Base-by-base conservation (phyloP, 2,329 filamentous ascomycete genomes). In the Neofusicoccum ribis region DNA sequence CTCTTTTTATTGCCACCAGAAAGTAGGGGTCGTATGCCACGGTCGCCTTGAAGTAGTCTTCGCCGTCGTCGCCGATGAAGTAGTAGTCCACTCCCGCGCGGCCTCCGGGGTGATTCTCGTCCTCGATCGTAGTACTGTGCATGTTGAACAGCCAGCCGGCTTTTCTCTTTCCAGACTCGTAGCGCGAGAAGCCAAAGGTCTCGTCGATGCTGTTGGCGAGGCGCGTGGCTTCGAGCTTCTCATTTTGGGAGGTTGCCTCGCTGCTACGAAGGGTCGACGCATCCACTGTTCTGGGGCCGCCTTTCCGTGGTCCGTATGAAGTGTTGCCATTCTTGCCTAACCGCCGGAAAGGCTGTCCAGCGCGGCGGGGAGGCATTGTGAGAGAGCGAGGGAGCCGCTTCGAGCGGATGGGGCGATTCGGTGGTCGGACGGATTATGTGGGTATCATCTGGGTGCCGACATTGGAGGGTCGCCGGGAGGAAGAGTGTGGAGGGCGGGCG, bases 21-120 rank as follows among this genome's bases (percentile, higher is more conserved):
- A 99, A 97, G 81, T 99, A 99, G 0, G 95, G 95, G 71, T 98
- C 93, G 77, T 97, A 98, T 80, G 97, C 92, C 69, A 99, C 81
- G 0, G 93, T 97, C 11, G 95, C 93, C 77, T 99, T 99, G 85
- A 99, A 99, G 5, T 91, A 94, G 56, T 89, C 87, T 54, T 89
- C 87, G 14, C 92, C 88, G 65, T 96, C 91, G 52, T 79, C 77
- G 65, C 74, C 76, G 66, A 99, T 90, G 79, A 99, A 99, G 82
- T 97, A 99, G 79, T 93, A 97, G 80, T 99, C 95, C 65, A 99
- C 88, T 8, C 92, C 95, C 1, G 95, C 91, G 69, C 92, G 88
- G 43, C 95, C 95, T 66, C 92, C 91, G 1, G 91, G 89, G 51
- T 91, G 85, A 70, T 92, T 91, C 15, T 93, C 86, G 75, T 98